Evolutionary conservation across 345 rosid species (phyloP), one percentile per base, ranked within the genome.

Genomic region (Alliaria petiolata): DNA sequence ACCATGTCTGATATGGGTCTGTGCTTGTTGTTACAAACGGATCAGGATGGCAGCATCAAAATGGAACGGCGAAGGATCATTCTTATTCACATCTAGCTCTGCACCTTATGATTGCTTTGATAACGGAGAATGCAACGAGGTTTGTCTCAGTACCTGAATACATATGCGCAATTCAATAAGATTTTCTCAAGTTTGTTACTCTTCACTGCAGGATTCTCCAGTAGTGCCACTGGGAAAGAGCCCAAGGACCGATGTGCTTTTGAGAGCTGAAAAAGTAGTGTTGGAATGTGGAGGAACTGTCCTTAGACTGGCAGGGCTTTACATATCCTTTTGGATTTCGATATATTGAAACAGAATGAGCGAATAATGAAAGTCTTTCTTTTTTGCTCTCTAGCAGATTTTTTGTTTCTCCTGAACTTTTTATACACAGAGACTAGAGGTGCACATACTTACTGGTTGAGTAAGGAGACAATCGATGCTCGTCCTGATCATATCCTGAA

Each of bases 401-500:
- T 28, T 47, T 9, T 51, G 57, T 50, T 45, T 76, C 52, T 42
- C 82, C 95, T 80, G 89, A 81, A 85, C 86, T 56, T 59, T 67
- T 35, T 43, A 52, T 38, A 95, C 99, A 91, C 86, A 83, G 87
- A 76, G 68, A 90, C 84, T 76, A 88, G 89, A 82, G 99, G 99
- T 62, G 96, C 99, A 8, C 99, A 95, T 83, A 43, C 58, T 33
- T 95, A 86, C 76, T 95, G 95, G 95, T 83, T 95, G 77, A 62
- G 74, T 79, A 95, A 88, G 79, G 95, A 85, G 47, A 86, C 85
- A 17, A 35, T 79, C 4, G 97, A 95, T 39, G 36, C 67, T 78
- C 90, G 89, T 69, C 97, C 99, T 0, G 99, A 89, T 83, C 95
- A 88, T 82, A 83, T 95, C 67, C 78, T 95, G 42, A 95, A 95